Evolutionary conservation across 345 rosid genomes (phyloP).

Genomic region (Salix suchowensis): DNA sequence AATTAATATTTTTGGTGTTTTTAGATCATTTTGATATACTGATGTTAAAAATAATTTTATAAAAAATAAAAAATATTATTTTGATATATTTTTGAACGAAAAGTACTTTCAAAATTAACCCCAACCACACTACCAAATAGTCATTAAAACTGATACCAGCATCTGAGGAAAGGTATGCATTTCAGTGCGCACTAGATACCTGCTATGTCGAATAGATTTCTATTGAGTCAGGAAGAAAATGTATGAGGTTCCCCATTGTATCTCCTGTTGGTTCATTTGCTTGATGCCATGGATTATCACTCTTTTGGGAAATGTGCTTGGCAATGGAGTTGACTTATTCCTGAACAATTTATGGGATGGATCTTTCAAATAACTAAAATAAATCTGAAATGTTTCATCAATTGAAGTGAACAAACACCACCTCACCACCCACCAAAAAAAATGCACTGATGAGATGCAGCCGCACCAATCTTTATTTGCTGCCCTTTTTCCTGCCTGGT

Average conservation of each 20-base stretch:
- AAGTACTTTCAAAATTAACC: too few species aligned
- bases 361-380: neutral
- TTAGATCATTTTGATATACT: too few species aligned
- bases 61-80: too few species aligned
- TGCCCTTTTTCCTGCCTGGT: neutral
- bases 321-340: slow-evolving; percentile 21
- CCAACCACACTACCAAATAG: rapidly evolving
- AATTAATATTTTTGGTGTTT: too few species aligned
- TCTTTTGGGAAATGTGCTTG: slow-evolving; percentile 36
- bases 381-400: neutral
- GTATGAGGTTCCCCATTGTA: slow-evolving; percentile 52
- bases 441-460: neutral
- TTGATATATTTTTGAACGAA: too few species aligned
- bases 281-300: slow-evolving; percentile 68
- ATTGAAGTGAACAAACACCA: neutral
- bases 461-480: neutral
- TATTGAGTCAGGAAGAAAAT: slow-evolving; percentile 67
- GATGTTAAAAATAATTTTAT: too few species aligned
- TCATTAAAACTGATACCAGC: neutral
- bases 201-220: slow-evolving; percentile 67
- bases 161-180: neutral
- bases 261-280: slow-evolving; percentile 44
- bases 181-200: slow-evolving; percentile 39
- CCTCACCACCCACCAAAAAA: neutral
- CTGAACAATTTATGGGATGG: slow-evolving; percentile 29